Evolutionary conservation across 305 asterid species (phyloP), one percentile per base, ranked within the genome.

Genomic region (Fraxinus velutina): DNA sequence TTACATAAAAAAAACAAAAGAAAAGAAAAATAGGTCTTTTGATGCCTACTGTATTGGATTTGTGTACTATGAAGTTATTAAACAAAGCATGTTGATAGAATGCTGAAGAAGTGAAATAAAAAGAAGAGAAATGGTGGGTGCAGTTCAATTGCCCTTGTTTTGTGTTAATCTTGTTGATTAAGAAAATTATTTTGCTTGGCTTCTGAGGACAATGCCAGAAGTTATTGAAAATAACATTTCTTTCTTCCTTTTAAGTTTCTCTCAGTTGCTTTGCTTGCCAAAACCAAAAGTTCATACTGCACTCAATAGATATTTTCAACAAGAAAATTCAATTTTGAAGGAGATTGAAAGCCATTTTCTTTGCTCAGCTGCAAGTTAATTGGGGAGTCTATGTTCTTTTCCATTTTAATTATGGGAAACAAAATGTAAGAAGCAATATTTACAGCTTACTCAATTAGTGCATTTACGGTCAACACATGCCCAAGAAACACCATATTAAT

Each of bases 41-140:
- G 80, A 22, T 55, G 57, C 71, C 24, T 74, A 78, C 80, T 60
- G 62, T 17, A 44, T 66, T 64, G 77, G 73, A 64, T 29, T 39
- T 62, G 30, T 62, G 29, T 66, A 73, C 68, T 75, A 77, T 27
- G 32, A 79, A 83, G 55, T 75, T 29, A 79, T 37, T 66, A 66
- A 66, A 9, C 2, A 76, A 21, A 22, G 29, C 60, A 42, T 3
- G 34, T 52, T 2, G 64, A 30, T 50, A 17, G 27, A 57, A 19
- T 66, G 17, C 73, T 10, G 73, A 66, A 27, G 17, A 66, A 24
- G 19, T 27, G 19, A 10, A 3, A 10, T 29, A 57, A 19, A 19
- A 57, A 6, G 12, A 57, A 29, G 19, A 64, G 73, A 24, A 17
- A 17, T 57, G 68, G 68, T 19, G 73, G 32, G 73, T 19, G 32